These are phyloP conservation scores for Claviceps purpurea DNA, from an alignment of 2,329 filamentous ascomycete genomes.

Conservation along the genomic window DNA sequence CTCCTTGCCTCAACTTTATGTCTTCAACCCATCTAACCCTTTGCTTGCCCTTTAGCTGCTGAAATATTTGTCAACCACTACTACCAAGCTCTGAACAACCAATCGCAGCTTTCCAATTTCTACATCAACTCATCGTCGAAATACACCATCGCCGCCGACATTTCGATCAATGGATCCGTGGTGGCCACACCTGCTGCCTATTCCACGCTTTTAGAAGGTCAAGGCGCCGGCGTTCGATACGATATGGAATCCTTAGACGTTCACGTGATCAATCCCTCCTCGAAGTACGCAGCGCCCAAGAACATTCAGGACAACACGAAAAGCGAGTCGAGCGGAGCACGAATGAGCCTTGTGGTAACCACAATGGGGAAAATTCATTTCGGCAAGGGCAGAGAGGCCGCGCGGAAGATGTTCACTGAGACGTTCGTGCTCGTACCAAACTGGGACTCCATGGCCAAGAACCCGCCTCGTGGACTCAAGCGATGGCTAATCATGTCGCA, in stretches of 20 bases:
- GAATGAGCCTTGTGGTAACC: slow-evolving; percentile 58
- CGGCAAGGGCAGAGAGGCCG: slow-evolving; percentile 47
- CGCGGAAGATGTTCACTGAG: slow-evolving; percentile 62
- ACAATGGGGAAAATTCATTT: slow-evolving; percentile 62
- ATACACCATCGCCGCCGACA: slow-evolving; percentile 47
- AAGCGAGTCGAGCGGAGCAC: slow-evolving; percentile 36
- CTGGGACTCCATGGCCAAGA: slow-evolving; percentile 42
- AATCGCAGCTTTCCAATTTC: slow-evolving; percentile 49
- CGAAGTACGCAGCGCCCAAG: slow-evolving; percentile 42
- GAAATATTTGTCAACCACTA: slow-evolving; percentile 59
- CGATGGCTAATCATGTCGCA: slow-evolving; percentile 59
- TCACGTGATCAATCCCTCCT: slow-evolving; percentile 62
- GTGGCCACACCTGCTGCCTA: slow-evolving; percentile 51
- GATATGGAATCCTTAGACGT: slow-evolving; percentile 66
- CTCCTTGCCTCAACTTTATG: background rate
- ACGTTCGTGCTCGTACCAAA: slow-evolving; percentile 71
- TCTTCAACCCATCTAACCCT: background rate
- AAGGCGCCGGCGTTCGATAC: slow-evolving; percentile 47
- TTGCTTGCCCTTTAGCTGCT: slow-evolving; percentile 37
- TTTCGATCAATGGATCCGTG: slow-evolving; percentile 67
- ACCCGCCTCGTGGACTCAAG: slow-evolving; percentile 38
- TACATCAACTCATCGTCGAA: slow-evolving; percentile 50
- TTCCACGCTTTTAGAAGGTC: slow-evolving; percentile 52
- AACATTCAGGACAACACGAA: slow-evolving; percentile 26
- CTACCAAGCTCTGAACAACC: slow-evolving; percentile 59